Base-by-base conservation (phyloP, 2,329 filamentous ascomycete species). In the Hymenoscyphus albidus region DNA sequence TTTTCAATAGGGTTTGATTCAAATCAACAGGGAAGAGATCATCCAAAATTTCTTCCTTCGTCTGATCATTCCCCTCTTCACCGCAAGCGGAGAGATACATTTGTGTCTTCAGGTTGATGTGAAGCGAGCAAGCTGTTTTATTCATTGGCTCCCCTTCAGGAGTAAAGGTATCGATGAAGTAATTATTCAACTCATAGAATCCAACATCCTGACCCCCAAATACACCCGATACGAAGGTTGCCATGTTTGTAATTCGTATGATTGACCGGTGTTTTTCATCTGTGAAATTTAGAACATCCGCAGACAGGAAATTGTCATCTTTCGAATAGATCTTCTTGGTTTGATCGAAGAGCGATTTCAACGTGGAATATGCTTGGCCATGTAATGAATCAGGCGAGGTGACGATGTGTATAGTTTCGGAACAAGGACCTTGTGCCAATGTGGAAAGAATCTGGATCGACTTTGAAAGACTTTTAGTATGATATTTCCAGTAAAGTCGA, bases 91-190 rank as follows among this genome's bases (percentile, higher is more conserved):
- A 85, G 63, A 89, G 85, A 70, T 87, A 89, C 14, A 86, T 85
- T 73, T 89, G 87, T 1, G 87, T 88, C 75, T 89, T 89, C 18
- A 89, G 76, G 67, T 88, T 86, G 14, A 89, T 78, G 69, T 83
- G 87, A 32, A 89, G 77, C 14, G 82, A 80, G 1, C 83, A 85
- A 70, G 88, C 85, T 66, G 82, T 83, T 69, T 86, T 86, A 22
- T 86, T 75, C 27, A 89, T 73, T 12, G 83, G 79, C 44, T 80
- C 81, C 31, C 84, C 83, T 62, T 86, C 81, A 0, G 85, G 83
- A 9, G 88, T 83, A 71, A 89, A 89, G 0, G 85, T 85, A 56
- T 88, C 82, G 31, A 89, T 77, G 71, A 89, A 89, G 69, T 83
- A 80, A 56, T 86, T 82, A 70, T 89, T 86, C 55, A 89, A 76